Evolutionary conservation across 148 eudicot species (phyloP).

Genomic region (Nepenthes gracilis): DNA sequence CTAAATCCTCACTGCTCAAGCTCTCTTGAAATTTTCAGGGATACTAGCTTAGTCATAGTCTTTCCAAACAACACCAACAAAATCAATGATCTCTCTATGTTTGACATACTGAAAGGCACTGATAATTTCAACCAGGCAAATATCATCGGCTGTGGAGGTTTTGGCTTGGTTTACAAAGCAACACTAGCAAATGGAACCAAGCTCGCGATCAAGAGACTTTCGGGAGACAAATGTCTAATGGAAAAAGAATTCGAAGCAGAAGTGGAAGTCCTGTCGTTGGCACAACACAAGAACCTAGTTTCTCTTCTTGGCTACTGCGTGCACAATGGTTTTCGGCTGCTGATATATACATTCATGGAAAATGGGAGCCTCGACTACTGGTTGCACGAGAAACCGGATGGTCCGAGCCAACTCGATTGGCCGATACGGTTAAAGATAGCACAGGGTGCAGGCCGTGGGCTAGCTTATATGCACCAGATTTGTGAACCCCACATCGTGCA

Average conservation of each 20-base stretch:
- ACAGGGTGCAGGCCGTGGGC: not conserved
- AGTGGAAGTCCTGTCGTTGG: not conserved
- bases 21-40: constrained; percentile 3
- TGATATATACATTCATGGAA: not conserved
- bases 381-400: not conserved
- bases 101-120: not conserved
- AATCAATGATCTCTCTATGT: not conserved
- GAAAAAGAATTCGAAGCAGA: not conserved
- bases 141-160: not conserved
- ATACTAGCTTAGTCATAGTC: constrained; percentile 9
- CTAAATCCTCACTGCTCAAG: constrained; percentile 2
- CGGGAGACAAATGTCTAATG: not conserved
- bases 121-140: not conserved
- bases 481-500: not conserved
- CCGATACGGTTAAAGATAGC: not conserved
- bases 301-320: not conserved
- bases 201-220: not conserved
- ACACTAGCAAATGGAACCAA: not conserved
- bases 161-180: not conserved
- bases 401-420: not conserved
- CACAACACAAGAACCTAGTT: not conserved
- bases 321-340: not conserved
- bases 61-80: constrained; percentile 9
- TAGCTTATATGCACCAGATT: not conserved
- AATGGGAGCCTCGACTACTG: not conserved